phyloP scores from a whole-genome alignment of 768 basidiomycete species.

The Mycena belliarum region DNA sequence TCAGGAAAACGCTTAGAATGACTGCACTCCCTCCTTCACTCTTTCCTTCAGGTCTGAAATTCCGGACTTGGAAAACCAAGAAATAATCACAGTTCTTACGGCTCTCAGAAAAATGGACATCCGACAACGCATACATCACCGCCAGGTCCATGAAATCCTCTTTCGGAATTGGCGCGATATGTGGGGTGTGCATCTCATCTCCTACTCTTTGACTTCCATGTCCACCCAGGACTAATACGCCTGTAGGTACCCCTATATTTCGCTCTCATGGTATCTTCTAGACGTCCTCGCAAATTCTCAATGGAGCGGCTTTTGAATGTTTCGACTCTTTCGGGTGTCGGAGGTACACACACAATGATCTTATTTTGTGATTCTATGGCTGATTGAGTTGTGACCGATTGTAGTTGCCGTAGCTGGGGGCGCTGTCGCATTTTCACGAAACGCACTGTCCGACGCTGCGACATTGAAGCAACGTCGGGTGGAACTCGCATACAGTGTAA shows the following conservation, averaged over 20 bases:
- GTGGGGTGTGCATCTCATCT: conserved; percentile 6
- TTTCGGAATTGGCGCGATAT: conserved; percentile 2
- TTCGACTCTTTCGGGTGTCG: conserved; percentile 14
- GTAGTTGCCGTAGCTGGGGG: conserved; percentile 6
- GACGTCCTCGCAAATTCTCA: conserved; percentile 2
- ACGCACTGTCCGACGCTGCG: conserved; percentile 9
- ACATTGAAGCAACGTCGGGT: conserved; percentile 10
- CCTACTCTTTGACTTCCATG: too few species aligned
- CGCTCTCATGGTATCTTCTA: background rate
- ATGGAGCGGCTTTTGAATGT: conserved; percentile 15
- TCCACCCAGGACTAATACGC: background rate
- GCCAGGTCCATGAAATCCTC: conserved; percentile 3
- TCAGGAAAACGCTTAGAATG: conserved; percentile 1
- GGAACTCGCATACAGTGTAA: conserved; percentile 12
- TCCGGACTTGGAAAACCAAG: background rate
- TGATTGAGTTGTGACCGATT: too few species aligned
- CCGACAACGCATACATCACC: conserved; percentile 5
- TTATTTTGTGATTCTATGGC: too few species aligned
- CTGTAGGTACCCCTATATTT: conserved; percentile 9
- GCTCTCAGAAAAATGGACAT: conserved; percentile 9
- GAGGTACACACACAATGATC: background rate
- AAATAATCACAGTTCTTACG: background rate
- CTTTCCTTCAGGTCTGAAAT: conserved; percentile 8
- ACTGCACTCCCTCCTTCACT: conserved; percentile 5
- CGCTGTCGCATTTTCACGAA: conserved; percentile 1